A percentile compares a stretch with the other conserved stretches of the same genome.
phyloP scores from a whole-genome alignment of 306 rosid genomes.

The Acacia acuminata region DNA sequence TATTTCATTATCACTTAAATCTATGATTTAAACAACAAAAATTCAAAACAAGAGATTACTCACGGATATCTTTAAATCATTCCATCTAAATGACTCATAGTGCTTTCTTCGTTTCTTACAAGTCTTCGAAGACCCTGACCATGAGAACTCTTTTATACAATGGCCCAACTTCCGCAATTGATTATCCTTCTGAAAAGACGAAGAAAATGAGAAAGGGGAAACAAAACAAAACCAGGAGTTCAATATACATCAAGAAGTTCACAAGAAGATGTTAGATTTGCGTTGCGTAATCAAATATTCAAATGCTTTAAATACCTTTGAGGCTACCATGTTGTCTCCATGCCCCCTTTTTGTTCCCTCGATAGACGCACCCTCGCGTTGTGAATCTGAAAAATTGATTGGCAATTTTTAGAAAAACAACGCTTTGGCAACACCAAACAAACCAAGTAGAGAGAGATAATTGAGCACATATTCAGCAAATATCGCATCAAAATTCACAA shows the following conservation, averaged over 20 bases:
- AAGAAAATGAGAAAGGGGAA: background rate
- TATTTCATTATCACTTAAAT: too few relatives aligned
- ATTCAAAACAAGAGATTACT: constrained; percentile 27
- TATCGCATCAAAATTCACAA: background rate
- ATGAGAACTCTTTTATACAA: constrained; percentile 45
- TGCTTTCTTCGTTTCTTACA: constrained; percentile 71
- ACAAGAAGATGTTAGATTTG: background rate
- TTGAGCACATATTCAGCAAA: background rate
- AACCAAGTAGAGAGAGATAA: background rate
- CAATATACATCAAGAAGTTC: background rate
- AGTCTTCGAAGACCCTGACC: constrained; percentile 72
- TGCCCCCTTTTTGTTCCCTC: constrained; percentile 34
- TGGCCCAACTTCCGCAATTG: constrained; percentile 41
- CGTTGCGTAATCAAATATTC: background rate
- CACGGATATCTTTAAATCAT: constrained; percentile 73
- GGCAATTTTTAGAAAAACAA: background rate
- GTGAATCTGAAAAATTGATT: constrained; percentile 42
- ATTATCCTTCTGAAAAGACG: constrained; percentile 42
- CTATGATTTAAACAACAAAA: background rate
- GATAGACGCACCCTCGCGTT: constrained; percentile 4
- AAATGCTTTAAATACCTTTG: constrained; percentile 53
- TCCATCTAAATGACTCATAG: constrained; percentile 61
- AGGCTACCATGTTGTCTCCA: constrained; percentile 34
- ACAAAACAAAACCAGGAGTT: background rate
- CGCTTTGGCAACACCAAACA: background rate